Evolutionary conservation across 2,329 filamentous ascomycete genomes (phyloP).

Genomic region (Clonostachys solani): DNA sequence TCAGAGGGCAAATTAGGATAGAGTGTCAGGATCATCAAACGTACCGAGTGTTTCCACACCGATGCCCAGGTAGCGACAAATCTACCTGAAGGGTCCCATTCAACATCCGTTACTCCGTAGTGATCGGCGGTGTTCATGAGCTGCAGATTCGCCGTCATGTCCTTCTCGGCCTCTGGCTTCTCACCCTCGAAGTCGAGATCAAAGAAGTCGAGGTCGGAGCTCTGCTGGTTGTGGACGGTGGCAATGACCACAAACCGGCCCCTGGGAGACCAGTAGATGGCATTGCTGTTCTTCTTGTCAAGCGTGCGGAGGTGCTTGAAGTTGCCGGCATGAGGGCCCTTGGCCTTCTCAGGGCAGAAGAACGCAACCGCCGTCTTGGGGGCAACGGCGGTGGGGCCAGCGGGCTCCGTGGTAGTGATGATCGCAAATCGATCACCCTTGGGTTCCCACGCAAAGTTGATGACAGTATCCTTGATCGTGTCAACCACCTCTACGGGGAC

Average conservation of each 20-base stretch:
- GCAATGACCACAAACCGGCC: slow-evolving; percentile 94
- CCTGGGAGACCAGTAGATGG: slow-evolving; percentile 97
- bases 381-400: slow-evolving; percentile 72
- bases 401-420: slow-evolving; percentile 87
- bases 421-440: slow-evolving; percentile 97
- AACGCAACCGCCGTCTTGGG: slow-evolving; percentile 95
- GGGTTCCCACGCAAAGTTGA: slow-evolving; percentile 99
- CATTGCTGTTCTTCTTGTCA: slow-evolving; percentile 99
- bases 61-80: slow-evolving; percentile 93
- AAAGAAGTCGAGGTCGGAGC: slow-evolving; percentile 95
- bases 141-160: slow-evolving; percentile 90
- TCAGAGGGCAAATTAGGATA: background rate
- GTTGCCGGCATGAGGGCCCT: slow-evolving; percentile 77
- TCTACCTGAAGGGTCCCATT: slow-evolving; percentile 95
- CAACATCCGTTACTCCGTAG: slow-evolving; percentile 95
- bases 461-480: slow-evolving; percentile 95
- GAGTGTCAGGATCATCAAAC: slow-evolving; percentile 21
- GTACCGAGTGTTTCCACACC: slow-evolving; percentile 92
- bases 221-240: slow-evolving; percentile 87
- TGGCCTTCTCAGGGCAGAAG: slow-evolving; percentile 94
- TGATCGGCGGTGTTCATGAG: slow-evolving; percentile 92
- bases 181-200: slow-evolving; percentile 98
- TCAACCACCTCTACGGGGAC: slow-evolving; percentile 98
- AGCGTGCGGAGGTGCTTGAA: slow-evolving; percentile 94
- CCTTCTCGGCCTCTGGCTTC: slow-evolving; percentile 89